phyloP scores from a whole-genome alignment of 169 alveolate species.

The Cryptosporidium muris region DNA sequence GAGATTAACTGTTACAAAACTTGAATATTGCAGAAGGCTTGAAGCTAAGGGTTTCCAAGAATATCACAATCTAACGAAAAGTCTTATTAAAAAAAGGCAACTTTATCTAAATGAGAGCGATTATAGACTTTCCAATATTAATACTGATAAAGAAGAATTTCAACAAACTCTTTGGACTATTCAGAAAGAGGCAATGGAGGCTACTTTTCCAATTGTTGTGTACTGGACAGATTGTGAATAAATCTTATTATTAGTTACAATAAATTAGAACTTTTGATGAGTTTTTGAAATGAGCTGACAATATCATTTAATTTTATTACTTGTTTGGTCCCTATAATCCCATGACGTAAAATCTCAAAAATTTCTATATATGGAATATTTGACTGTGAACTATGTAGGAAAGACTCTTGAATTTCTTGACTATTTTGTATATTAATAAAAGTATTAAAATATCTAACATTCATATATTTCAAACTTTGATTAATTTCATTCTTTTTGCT shows the following conservation, averaged over 20 bases:
- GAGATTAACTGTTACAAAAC: constrained; percentile 29
- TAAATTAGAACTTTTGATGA: too few species aligned
- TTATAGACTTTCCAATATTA: neutral
- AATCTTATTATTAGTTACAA: too few species aligned
- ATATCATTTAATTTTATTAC: constrained; percentile 22
- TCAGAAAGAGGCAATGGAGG: constrained; percentile 6
- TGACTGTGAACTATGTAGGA: too few species aligned
- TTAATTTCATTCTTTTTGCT: too few species aligned
- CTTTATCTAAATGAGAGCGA: neutral
- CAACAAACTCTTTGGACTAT: constrained; percentile 6
- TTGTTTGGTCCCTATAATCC: constrained; percentile 29
- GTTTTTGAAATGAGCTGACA: neutral
- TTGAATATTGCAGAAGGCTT: constrained; percentile 30
- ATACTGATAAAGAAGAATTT: neutral
- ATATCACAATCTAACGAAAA: neutral
- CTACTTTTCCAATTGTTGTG: constrained; percentile 19
- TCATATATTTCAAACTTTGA: too few species aligned
- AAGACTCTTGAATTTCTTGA: too few species aligned
- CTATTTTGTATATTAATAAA: too few species aligned
- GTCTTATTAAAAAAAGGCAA: neutral
- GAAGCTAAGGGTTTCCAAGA: constrained; percentile 45
- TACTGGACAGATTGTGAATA: neutral
- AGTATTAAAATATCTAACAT: too few species aligned
- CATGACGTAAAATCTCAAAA: constrained; percentile 29
- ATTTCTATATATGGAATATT: constrained; percentile 7